These are phyloP conservation scores for Pouteria campechiana DNA, from an alignment of 179 eudicot genomes.

Conservation along the genomic window DNA sequence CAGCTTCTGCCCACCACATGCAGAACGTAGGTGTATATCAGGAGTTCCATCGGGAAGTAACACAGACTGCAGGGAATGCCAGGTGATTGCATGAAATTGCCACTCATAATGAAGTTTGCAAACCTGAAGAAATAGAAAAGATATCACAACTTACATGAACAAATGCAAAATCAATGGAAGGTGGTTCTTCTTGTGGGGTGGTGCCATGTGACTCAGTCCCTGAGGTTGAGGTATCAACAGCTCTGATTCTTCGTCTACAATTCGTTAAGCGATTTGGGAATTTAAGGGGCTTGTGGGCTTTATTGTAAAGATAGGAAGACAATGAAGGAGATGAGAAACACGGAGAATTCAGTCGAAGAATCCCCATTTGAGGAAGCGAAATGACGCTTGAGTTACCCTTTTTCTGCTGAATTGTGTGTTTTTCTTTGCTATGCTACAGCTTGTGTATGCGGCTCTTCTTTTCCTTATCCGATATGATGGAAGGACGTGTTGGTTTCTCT, in stretches of 20 bases:
- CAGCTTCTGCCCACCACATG: conserved; percentile 75
- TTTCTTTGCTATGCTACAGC: background rate
- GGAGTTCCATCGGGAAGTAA: conserved; percentile 89
- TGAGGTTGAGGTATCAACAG: conserved; percentile 37
- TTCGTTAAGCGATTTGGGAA: conserved; percentile 7
- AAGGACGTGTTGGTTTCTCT: no score
- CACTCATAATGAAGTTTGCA: background rate
- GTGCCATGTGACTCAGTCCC: conserved; percentile 25
- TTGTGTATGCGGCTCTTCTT: conserved; percentile 28
- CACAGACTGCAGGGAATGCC: conserved; percentile 42
- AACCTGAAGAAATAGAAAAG: background rate
- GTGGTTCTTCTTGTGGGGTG: conserved; percentile 26
- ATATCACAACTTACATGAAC: conserved; percentile 31
- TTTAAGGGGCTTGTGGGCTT: conserved; percentile 1
- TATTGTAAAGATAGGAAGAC: conserved; percentile 5
- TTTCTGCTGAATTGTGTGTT: background rate
- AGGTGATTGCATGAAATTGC: background rate
- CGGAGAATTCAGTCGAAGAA: conserved; percentile 35
- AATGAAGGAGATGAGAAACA: conserved; percentile 26
- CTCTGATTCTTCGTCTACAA: conserved; percentile 30
- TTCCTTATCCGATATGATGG: conserved; percentile 27
- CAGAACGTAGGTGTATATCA: conserved; percentile 57
- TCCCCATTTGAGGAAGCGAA: conserved; percentile 20
- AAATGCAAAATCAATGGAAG: conserved; percentile 57
- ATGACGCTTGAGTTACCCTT: background rate